Evolutionary conservation across 805 yeast species (phyloP).

Genomic region (Metschnikowia bowlesiae): DNA sequence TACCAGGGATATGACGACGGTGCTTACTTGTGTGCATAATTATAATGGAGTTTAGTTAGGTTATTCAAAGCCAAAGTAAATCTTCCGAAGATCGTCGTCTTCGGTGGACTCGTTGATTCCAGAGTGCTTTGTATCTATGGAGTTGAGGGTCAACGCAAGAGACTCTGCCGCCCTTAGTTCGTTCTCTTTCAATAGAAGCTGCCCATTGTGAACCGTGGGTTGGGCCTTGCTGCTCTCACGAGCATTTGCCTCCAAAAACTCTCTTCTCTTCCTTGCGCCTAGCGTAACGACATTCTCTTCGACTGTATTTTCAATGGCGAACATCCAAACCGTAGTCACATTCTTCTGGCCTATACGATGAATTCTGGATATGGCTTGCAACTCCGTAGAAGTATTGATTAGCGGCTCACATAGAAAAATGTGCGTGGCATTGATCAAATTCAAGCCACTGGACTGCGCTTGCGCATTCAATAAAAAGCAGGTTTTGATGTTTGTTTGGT

Average conservation of each 20-base stretch:
- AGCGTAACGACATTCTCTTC: slow-evolving; percentile 82
- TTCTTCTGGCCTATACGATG: slow-evolving; percentile 87
- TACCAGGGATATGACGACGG: slow-evolving; percentile 69
- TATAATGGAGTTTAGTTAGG: not conserved
- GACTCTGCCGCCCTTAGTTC: slow-evolving; percentile 17
- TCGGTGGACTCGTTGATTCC: slow-evolving; percentile 11
- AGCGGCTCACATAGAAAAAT: slow-evolving; percentile 91
- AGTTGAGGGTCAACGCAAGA: slow-evolving; percentile 14
- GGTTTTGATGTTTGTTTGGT: slow-evolving; percentile 53
- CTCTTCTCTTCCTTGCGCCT: slow-evolving; percentile 57
- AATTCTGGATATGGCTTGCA: slow-evolving; percentile 88
- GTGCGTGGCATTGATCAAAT: slow-evolving; percentile 87
- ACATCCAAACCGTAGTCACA: slow-evolving; percentile 89
- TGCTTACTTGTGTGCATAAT: slow-evolving; percentile 38
- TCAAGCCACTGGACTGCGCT: slow-evolving; percentile 86
- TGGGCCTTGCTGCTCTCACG: slow-evolving; percentile 4
- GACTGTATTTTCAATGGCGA: slow-evolving; percentile 75
- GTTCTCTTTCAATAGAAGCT: slow-evolving; percentile 6
- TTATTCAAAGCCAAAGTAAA: slow-evolving; percentile 12
- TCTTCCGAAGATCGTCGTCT: slow-evolving; percentile 12
- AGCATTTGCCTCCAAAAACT: slow-evolving; percentile 26
- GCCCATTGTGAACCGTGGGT: not conserved
- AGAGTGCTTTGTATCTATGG: slow-evolving; percentile 3
- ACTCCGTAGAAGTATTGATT: slow-evolving; percentile 78
- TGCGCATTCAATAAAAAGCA: slow-evolving; percentile 83